Base-by-base conservation (phyloP, 2,329 filamentous ascomycete species). In the Bipolaris sorokiniana region DNA sequence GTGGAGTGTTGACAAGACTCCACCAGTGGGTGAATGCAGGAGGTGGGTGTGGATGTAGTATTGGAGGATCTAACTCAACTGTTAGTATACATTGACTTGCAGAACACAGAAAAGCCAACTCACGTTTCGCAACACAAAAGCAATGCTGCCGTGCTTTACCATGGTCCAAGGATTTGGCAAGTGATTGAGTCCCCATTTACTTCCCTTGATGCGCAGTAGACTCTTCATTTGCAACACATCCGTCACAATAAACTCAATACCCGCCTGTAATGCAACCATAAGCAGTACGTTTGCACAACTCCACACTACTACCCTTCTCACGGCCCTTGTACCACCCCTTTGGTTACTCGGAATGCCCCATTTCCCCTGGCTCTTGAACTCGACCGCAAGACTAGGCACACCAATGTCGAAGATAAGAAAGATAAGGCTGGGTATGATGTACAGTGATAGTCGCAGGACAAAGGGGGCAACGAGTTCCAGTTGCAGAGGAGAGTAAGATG, bases 41-140 rank as follows among this genome's bases (percentile, higher is more conserved):
- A 89, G 57, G 69, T 84, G 84, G 49, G 90, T 87, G 77, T 96
- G 92, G 64, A 91, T 82, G 66, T 86, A 83, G 74, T 96, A 97
- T 55, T 87, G 85, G 10, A 92, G 71, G 6, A 86, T 68, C 79
- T 91, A 31, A 15, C 16, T 9, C 31, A 1, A 31, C 7, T 10
- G 15, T 60, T 20, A 60, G 50, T 42, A 45, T 64, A 58, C 4
- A 11, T 7, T 46, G 41, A 75, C 45, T 15, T 7, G 50, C 7
- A 2, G 38, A 47, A 33, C 36, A 15, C 26, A n/a, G 36, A 20
- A 11, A 11, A 38, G 20, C 3, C 7, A 44, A 68, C 78, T 70
- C 71, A 86, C 81, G 67, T 89, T 88, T 52, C 87, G 80, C n/a
- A 83, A 58, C 1, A 86, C 42, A 13, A 89, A 72, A 0, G 81